Percentiles rank a stretch among this genome's conserved stretches.
Conservation (phyloP, 2,329 filamentous ascomycete species). For the Aspergillus sp. region DNA sequence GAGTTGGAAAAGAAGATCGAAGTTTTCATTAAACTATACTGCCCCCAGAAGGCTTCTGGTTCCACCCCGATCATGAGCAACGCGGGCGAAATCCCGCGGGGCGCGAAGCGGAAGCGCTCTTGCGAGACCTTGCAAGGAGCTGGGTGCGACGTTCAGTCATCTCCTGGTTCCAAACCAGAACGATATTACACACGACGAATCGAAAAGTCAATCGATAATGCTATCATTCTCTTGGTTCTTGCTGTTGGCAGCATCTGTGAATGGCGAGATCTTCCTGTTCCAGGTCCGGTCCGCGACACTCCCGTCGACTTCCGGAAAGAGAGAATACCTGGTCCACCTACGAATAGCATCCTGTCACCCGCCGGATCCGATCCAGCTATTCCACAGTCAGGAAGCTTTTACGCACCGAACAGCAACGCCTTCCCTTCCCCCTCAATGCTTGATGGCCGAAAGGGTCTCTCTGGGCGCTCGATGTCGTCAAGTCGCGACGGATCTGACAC, state of each 20-base stretch:
- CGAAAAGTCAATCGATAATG: conserved; percentile 66
- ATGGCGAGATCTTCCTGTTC: conserved; percentile 43
- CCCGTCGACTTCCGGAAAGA: conserved; percentile 22
- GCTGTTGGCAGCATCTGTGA: conserved; percentile 81
- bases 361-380: conserved; percentile 20
- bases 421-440: conserved; percentile 14
- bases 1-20: conserved; percentile 50
- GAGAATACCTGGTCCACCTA: conserved; percentile 20
- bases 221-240: conserved; percentile 75
- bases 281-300: conserved; percentile 48
- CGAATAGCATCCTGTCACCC: conserved; percentile 22
- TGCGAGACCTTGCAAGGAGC: conserved; percentile 22
- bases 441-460: conserved; percentile 12
- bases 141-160: conserved; percentile 19
- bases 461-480: conserved; percentile 7
- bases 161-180: conserved; percentile 10
- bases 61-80: conserved; percentile 2
- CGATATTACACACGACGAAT: conserved; percentile 19
- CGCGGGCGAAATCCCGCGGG: conserved; percentile 21
- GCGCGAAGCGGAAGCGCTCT: conserved; percentile 36
- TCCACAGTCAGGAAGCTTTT: conserved; percentile 15
- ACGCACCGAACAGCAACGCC: conserved; percentile 11
- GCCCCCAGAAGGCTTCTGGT: conserved; percentile 20
- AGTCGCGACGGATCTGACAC: conserved; percentile 15
- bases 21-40: conserved; percentile 47